Base-by-base conservation (phyloP, 2,329 filamentous ascomycete species). In the Didymella lethalis region DNA sequence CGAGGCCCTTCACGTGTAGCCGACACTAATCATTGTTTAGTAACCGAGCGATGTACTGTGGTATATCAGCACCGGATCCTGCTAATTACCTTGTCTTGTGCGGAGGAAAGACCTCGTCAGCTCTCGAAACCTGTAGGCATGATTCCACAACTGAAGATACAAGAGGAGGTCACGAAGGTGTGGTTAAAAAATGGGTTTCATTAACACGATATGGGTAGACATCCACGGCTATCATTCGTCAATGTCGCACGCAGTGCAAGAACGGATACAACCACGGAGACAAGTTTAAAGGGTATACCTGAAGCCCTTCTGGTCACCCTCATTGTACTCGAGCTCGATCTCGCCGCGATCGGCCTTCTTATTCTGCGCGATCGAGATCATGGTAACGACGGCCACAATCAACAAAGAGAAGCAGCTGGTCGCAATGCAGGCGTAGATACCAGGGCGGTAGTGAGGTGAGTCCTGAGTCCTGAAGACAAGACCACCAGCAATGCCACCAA, bases 401-500 rank as follows among this genome's bases (percentile, higher is more conserved):
- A 77, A 11, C 7, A 80, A 57, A 7, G 73, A 75, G 25, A 81
- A 63, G 20, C 75, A 54, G 54, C 73, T 70, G 66, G 74, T 75
- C 2, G 77, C 74, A 53, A 78, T 74, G 63, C 76, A 78, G 14
- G 75, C 75, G 32, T 74, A 78, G 10, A 79, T 68, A 34, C 77
- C 75, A 7, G 76, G 75, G 7, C 65, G 60, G 54, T 78, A 79
- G 2, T 61, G 48, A 0, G 75, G 77, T 2, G 70, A 64, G 53
- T 81, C 57, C 18, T 60, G 57, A 5, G 69, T 60, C 32, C 75
- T 83, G 78, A 94, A 95, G 11, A 94, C 88, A 56, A 92, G 80
- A 65, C 85, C 86, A 26, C 90, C 90, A 1, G 86, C 85, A 63
- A 95, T 95, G 32, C 92, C 91, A 36, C 92, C 92, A 26, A 96